phyloP scores from a whole-genome alignment of 2,329 filamentous ascomycete species.

The Trichoderma atroviride region DNA sequence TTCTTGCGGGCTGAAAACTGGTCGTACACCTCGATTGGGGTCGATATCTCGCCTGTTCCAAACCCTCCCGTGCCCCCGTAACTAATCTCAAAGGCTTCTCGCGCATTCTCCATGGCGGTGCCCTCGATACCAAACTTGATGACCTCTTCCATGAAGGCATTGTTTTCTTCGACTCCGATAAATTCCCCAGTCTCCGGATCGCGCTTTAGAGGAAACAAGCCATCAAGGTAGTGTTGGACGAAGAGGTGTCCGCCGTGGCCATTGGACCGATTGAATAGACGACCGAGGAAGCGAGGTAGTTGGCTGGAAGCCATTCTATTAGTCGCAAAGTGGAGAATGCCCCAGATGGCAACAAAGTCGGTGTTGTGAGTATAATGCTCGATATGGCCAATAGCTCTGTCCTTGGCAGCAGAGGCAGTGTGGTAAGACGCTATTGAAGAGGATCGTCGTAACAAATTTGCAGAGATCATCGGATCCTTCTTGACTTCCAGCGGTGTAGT shows the following conservation, averaged over 20 bases:
- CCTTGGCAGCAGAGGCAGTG: constrained; percentile 44
- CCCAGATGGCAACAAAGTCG: constrained; percentile 76
- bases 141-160: constrained; percentile 63
- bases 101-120: constrained; percentile 47
- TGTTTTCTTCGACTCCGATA: constrained; percentile 50
- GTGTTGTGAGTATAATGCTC: constrained; percentile 78
- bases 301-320: constrained; percentile 45
- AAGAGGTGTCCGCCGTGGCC: constrained; percentile 60
- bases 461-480: constrained; percentile 29
- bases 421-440: constrained; percentile 41
- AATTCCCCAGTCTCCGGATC: constrained; percentile 48
- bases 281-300: constrained; percentile 63
- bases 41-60: constrained; percentile 39
- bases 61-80: constrained; percentile 49
- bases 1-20: constrained; percentile 34
- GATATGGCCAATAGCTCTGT: constrained; percentile 66
- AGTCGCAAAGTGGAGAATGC: constrained; percentile 68
- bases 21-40: constrained; percentile 46
- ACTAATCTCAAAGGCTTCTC: constrained; percentile 52
- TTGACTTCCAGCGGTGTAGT: constrained; percentile 31
- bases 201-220: constrained; percentile 59
- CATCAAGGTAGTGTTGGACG: constrained; percentile 63
- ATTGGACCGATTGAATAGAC: constrained; percentile 59
- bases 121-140: constrained; percentile 51
- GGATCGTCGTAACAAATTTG: constrained; percentile 31